A percentile compares a stretch with the other conserved stretches of the same genome.
Evolutionary conservation across 1,284 basidiomycete species (phyloP).

Genomic region (Leccinum pallidistipes): DNA sequence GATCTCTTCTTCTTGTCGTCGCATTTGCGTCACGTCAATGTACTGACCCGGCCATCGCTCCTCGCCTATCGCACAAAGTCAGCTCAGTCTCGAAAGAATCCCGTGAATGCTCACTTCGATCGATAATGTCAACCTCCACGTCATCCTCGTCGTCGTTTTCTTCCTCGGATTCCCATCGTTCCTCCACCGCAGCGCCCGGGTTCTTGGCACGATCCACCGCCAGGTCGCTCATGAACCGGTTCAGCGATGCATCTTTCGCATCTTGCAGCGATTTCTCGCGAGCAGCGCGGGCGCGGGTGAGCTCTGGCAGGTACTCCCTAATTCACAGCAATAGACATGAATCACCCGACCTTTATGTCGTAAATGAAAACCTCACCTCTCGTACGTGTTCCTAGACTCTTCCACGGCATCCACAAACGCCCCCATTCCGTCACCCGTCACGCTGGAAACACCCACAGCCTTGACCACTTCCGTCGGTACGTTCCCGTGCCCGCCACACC

Average conservation of each 20-base stretch:
- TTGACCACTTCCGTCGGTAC: conserved; percentile 41
- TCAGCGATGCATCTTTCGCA: conserved; percentile 78
- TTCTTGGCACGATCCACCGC: conserved; percentile 64
- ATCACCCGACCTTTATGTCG: conserved; percentile 6
- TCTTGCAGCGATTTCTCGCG: conserved; percentile 67
- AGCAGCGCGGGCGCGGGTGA: conserved; percentile 65
- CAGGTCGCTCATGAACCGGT: conserved; percentile 85
- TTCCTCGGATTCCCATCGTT: conserved; percentile 59
- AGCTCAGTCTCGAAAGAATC: conserved; percentile 6
- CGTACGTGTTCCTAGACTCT: conserved; percentile 85
- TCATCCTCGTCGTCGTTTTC: conserved; percentile 65
- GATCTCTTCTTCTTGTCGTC: conserved; percentile 52
- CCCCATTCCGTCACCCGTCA: conserved; percentile 91
- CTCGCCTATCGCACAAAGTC: conserved; percentile 44
- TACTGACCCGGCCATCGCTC: conserved; percentile 70
- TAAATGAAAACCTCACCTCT: conserved; percentile 54
- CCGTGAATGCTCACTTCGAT: conserved; percentile 53
- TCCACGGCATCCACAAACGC: conserved; percentile 93
- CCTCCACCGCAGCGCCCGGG: conserved; percentile 51
- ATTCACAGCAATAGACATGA: conserved; percentile 9
- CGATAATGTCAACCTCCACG: conserved; percentile 55
- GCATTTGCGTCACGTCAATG: conserved; percentile 60
- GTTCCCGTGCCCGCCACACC: conserved; percentile 1
- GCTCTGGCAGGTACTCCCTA: conserved; percentile 91
- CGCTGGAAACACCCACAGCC: conserved; percentile 95